phyloP scores from a whole-genome alignment of 257 asterid species.

The Craterostigma plantagineum region DNA sequence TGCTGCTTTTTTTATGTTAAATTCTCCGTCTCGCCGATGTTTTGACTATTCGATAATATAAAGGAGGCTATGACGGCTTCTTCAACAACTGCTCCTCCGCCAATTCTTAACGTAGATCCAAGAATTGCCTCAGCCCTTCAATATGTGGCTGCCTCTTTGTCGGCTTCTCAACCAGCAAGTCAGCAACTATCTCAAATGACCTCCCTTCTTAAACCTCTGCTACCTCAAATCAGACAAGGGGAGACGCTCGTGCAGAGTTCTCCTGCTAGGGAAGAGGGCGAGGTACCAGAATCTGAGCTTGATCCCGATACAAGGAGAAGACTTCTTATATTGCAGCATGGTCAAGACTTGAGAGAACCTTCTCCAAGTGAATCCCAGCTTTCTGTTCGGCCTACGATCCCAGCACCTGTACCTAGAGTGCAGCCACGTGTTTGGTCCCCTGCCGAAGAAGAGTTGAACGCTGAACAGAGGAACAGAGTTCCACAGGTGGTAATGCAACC shows the following conservation, averaged over 20 bases:
- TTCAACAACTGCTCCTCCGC: slow-evolving; percentile 29
- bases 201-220: slow-evolving; percentile 30
- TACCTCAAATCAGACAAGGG: slow-evolving; percentile 33
- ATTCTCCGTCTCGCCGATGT: not conserved
- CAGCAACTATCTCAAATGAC: slow-evolving; percentile 55
- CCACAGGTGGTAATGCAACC: too few species aligned
- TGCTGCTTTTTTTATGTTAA: slow-evolving; percentile 1
- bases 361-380: slow-evolving; percentile 54
- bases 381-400: slow-evolving; percentile 47
- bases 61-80: slow-evolving; percentile 73
- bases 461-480: slow-evolving; percentile 30
- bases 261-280: slow-evolving; percentile 98
- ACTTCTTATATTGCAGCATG: slow-evolving; percentile 88
- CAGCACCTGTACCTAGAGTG: slow-evolving; percentile 46
- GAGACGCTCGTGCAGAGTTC: slow-evolving; percentile 51
- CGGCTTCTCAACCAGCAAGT: slow-evolving; percentile 35
- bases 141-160: slow-evolving; percentile 27
- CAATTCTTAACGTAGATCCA: slow-evolving; percentile 34
- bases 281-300: slow-evolving; percentile 92
- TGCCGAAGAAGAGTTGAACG: slow-evolving; percentile 62
- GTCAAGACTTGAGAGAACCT: slow-evolving; percentile 78
- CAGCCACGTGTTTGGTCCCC: slow-evolving; percentile 77
- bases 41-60: not conserved
- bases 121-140: slow-evolving; percentile 40
- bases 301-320: slow-evolving; percentile 99